Evolutionary conservation across 2,329 filamentous ascomycete species (phyloP).

Genomic region (Septoria linicola): DNA sequence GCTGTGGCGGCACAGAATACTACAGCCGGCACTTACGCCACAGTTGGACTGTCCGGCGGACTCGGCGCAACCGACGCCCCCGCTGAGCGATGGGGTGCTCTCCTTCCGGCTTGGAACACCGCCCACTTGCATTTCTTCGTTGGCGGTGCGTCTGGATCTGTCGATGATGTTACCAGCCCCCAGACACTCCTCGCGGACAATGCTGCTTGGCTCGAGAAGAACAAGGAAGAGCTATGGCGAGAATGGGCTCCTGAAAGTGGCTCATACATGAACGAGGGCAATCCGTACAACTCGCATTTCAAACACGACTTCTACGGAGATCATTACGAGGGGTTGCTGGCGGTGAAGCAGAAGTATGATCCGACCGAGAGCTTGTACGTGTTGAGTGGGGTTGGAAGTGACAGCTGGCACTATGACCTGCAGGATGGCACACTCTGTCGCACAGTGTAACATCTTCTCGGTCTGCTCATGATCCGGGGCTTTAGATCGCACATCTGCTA

Average conservation of each 20-base stretch:
- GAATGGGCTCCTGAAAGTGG: constrained; percentile 43
- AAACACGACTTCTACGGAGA: constrained; percentile 45
- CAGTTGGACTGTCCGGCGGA: constrained; percentile 34
- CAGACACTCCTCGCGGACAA: constrained; percentile 17
- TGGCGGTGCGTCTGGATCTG: constrained; percentile 25
- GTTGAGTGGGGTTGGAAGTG: constrained; percentile 28
- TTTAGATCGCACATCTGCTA: no score
- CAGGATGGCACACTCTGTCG: constrained; percentile 29
- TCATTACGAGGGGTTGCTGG: constrained; percentile 41
- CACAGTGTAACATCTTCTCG: no score
- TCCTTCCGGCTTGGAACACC: constrained; percentile 38
- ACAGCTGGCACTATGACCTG: constrained; percentile 31
- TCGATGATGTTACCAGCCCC: constrained; percentile 12
- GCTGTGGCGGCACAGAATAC: constrained; percentile 25
- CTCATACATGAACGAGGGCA: constrained; percentile 46
- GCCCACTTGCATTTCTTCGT: constrained; percentile 38
- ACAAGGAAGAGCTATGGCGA: constrained; percentile 32
- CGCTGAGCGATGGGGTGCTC: constrained; percentile 32
- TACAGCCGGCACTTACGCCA: constrained; percentile 29
- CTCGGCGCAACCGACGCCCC: constrained; percentile 33
- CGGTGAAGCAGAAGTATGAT: constrained; percentile 47
- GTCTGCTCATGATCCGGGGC: no score
- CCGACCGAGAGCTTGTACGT: constrained; percentile 34
- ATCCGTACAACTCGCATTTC: constrained; percentile 44
- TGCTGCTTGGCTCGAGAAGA: constrained; percentile 24